A percentile compares a stretch with the other conserved stretches of the same genome.
phyloP scores from a whole-genome alignment of 345 rosid species.

The Noccaea bulbosa region DNA sequence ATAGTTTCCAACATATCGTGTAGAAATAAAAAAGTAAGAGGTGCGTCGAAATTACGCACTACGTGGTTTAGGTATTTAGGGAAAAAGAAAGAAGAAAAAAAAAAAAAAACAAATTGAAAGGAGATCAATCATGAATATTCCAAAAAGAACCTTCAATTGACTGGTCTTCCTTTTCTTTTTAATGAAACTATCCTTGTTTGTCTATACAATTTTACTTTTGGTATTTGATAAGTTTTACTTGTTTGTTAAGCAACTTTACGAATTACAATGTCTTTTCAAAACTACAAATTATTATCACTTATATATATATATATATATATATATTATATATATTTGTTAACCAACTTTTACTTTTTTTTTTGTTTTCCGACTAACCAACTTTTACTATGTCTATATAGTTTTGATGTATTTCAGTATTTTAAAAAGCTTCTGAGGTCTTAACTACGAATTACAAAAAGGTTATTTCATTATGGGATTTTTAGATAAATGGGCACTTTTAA shows the following conservation, averaged over 20 bases:
- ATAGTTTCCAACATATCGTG: background rate
- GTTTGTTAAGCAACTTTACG: constrained; percentile 22
- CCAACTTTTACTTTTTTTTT: no score
- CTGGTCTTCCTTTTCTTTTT: constrained; percentile 1
- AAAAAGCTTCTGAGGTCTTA: no score
- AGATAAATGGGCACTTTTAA: no score
- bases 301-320: no score
- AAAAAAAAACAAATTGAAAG: background rate
- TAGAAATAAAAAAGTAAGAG: background rate
- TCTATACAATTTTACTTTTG: background rate
- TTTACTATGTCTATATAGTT: no score
- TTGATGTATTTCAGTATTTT: no score
- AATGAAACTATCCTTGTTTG: constrained; percentile 8
- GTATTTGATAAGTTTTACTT: background rate
- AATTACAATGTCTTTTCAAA: background rate
- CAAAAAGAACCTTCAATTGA: constrained; percentile 32
- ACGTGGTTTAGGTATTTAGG: constrained; percentile 31
- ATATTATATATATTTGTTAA: no score
- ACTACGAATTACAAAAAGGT: no score
- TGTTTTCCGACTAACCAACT: no score
- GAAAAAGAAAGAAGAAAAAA: background rate
- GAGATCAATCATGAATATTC: background rate
- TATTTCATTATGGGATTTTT: no score
- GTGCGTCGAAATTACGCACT: constrained; percentile 37
- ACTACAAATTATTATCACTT: background rate